Evolutionary conservation across 345 rosid genomes (phyloP), one percentile per base, ranked within the genome.

Genomic region (Camelina neglecta): DNA sequence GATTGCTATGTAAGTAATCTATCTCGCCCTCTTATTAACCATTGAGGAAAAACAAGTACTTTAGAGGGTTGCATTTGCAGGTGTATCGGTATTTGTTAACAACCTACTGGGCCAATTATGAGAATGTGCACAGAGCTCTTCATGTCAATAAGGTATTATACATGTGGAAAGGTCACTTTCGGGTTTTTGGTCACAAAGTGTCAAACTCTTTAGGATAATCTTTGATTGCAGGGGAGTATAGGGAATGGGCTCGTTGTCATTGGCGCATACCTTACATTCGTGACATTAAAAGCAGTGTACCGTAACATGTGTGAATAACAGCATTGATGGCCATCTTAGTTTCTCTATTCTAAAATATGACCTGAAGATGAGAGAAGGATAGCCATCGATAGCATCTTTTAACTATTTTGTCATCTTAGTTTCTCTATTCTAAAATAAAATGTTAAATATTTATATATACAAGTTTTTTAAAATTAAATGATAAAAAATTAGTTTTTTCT

Each of bases 71-170:
- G 59, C 38, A 12, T 70, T 57, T 58, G 44, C 77, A 78, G 81
- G 0, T 0, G 13, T 79, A 72, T 73, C 38, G 60, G 38, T 67
- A 50, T 36, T 6, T 24, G 18, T 24, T 79, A 53, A 53, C 64
- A 53, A 42, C 48, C 4, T 45, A 72, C 36, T 79, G 81, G 81
- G 74, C 53, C 59, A 78, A 72, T 67, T 69, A 78, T 67, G 65
- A 78, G 39, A 67, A 41, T 11, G 77, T 78, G 54, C 81, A n/a
- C 20, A 60, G 44, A 24, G 81, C 62, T 56, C 81, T 77, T 50
- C 62, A 58, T 1, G 62, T 59, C 7, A 9, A 26, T 2, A 50
- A 77, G 81, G 81, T 77, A 24, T 2, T 31, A 75, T 45, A 64
- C 18, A 50, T 24, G 16, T 12, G 6, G n/a, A 38, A 16, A 50